These are phyloP conservation scores for Fusarium illudens DNA, from an alignment of 2,329 filamentous ascomycete genomes.

Conservation along the genomic window DNA sequence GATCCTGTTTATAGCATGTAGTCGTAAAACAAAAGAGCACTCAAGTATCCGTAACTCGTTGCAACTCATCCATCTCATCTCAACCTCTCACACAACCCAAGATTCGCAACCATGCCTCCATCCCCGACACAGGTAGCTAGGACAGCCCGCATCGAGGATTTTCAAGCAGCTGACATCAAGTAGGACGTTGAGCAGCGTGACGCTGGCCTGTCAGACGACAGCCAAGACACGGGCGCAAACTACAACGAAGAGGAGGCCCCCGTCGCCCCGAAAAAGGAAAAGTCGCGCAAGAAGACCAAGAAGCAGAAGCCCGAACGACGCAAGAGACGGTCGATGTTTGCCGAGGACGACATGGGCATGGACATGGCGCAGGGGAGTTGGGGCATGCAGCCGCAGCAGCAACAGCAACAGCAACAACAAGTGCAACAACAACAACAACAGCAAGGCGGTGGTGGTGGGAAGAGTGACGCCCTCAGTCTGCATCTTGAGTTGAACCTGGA, in stretches of 20 bases:
- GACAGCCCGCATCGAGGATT: not conserved
- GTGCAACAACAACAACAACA: slow-evolving; percentile 24
- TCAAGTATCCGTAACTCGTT: not conserved
- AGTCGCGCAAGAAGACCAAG: slow-evolving; percentile 30
- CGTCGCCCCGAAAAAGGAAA: not conserved
- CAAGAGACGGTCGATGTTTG: slow-evolving; percentile 27
- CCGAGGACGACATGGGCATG: slow-evolving; percentile 26
- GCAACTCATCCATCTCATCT: not conserved
- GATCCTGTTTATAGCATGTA: not conserved
- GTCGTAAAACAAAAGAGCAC: not conserved
- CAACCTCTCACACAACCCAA: not conserved
- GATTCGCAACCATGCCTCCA: not conserved
- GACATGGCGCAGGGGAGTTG: slow-evolving; percentile 25
- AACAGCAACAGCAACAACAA: slow-evolving; percentile 23
- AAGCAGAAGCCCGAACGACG: slow-evolving; percentile 33
- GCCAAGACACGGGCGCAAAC: not conserved
- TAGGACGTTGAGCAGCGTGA: not conserved
- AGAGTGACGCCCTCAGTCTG: slow-evolving; percentile 62
- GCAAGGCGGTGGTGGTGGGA: slow-evolving; percentile 27
- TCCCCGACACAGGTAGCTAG: not conserved
- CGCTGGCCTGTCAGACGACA: not conserved
- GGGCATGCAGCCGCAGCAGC: slow-evolving; percentile 26
- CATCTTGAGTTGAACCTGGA: slow-evolving; percentile 82
- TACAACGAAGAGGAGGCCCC: slow-evolving; percentile 26
- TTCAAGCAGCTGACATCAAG: not conserved